Percentiles rank a stretch among this genome's conserved stretches.
These are phyloP conservation scores for Paraurostyla sp. DNA, from an alignment of 73 alveolate species.

Conservation along the genomic window DNA sequence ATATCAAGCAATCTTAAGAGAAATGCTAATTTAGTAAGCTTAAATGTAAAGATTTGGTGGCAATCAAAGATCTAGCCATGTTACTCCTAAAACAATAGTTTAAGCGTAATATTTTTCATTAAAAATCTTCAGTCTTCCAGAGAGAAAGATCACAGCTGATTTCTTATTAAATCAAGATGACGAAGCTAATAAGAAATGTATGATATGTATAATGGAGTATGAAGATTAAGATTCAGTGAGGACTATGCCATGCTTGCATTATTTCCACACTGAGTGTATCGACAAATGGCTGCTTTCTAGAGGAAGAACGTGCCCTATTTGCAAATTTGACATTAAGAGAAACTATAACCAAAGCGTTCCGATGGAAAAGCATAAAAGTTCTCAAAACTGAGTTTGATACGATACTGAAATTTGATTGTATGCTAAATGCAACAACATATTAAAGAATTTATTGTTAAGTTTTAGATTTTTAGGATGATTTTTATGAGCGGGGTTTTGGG, in stretches of 20 bases:
- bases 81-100: neutral
- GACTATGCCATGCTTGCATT: constrained; percentile 80
- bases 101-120: neutral
- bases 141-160: neutral
- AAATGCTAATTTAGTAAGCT: constrained; percentile 6
- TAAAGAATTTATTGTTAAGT: too few species aligned
- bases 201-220: constrained; percentile 73
- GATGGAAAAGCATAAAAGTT: too few species aligned
- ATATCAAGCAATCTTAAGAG: constrained; percentile 18
- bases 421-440: too few species aligned
- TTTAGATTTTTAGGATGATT: too few species aligned
- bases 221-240: constrained; percentile 69
- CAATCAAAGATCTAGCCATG: neutral
- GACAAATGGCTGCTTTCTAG: constrained; percentile 71
- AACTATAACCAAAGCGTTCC: neutral
- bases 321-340: constrained; percentile 62
- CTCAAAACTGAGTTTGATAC: too few species aligned
- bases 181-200: constrained; percentile 60
- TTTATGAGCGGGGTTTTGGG: too few species aligned
- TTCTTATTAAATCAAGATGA: neutral
- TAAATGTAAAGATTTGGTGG: neutral
- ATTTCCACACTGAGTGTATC: constrained; percentile 80
- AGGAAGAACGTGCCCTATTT: constrained; percentile 75
- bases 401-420: too few species aligned
- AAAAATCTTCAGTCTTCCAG: neutral